Evolutionary conservation across 2,329 filamentous ascomycete genomes (phyloP).

Genomic region (Biscogniauxia sp.): DNA sequence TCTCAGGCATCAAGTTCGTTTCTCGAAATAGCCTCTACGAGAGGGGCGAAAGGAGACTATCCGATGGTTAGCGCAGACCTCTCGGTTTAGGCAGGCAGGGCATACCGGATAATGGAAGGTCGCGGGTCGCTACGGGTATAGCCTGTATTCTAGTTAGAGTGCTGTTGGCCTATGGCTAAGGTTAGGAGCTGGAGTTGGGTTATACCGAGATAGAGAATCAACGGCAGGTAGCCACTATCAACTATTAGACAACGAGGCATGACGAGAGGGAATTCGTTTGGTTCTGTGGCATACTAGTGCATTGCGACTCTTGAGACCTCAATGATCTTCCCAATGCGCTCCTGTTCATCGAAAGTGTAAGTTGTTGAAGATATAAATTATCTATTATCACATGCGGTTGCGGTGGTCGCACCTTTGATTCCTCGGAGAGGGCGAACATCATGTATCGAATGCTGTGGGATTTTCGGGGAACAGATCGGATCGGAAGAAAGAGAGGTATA

Average conservation of each 20-base stretch:
- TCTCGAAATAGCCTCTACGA: slow-evolving; percentile 41
- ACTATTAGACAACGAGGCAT: slow-evolving; percentile 34
- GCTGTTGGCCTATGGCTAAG: slow-evolving; percentile 3
- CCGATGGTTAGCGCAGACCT: slow-evolving; percentile 21
- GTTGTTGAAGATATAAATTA: background rate
- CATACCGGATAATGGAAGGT: slow-evolving; percentile 65
- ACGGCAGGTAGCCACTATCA: slow-evolving; percentile 83
- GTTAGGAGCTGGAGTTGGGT: slow-evolving; percentile 13
- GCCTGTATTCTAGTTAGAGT: slow-evolving; percentile 47
- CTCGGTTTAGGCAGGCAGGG: background rate
- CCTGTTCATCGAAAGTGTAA: slow-evolving; percentile 51
- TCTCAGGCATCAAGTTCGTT: background rate
- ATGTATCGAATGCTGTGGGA: slow-evolving; percentile 24
- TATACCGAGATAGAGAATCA: slow-evolving; percentile 94
- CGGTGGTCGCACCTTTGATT: slow-evolving; percentile 74
- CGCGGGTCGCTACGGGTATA: slow-evolving; percentile 93
- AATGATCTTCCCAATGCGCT: slow-evolving; percentile 96
- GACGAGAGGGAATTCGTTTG: background rate
- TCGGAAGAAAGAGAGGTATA: too few species aligned
- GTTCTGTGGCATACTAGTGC: slow-evolving; percentile 71
- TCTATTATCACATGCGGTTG: background rate
- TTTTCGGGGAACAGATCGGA: too few species aligned
- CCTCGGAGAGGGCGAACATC: slow-evolving; percentile 79
- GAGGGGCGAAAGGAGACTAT: slow-evolving; percentile 62
- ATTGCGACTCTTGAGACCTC: slow-evolving; percentile 90